Percentiles rank a stretch among this genome's conserved stretches.
These are phyloP conservation scores for Physocladia obscura DNA, from an alignment of 192 early-diverging fungal species.

Conservation along the genomic window DNA sequence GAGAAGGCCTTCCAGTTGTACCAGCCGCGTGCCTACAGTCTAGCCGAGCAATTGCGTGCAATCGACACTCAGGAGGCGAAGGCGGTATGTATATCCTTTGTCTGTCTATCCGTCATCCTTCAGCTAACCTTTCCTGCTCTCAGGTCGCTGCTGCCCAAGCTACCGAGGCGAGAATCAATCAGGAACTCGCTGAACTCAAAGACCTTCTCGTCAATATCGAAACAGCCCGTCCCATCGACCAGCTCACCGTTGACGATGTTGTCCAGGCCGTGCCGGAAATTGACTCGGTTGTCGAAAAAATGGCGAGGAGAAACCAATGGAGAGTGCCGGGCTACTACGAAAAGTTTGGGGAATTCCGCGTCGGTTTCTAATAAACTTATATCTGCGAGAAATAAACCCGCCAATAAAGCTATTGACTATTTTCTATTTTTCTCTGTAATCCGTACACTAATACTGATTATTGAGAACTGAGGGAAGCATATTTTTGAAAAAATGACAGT, in stretches of 20 bases:
- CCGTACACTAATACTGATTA: no score
- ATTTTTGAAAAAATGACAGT: no score
- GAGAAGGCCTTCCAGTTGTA: conserved; percentile 81
- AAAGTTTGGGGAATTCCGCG: conserved; percentile 62
- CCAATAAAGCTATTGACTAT: no score
- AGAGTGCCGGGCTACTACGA: conserved; percentile 93
- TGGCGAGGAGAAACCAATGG: conserved; percentile 90
- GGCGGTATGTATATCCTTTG: conserved; percentile 44
- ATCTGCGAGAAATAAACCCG: no score
- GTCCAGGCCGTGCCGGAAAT: conserved; percentile 90
- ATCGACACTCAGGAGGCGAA: conserved; percentile 51
- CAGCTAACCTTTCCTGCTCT: background rate
- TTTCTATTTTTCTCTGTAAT: no score
- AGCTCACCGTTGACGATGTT: conserved; percentile 93
- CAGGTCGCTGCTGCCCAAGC: conserved; percentile 80
- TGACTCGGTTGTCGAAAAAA: conserved; percentile 82
- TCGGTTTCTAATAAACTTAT: conserved; percentile 55
- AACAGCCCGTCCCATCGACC: conserved; percentile 85
- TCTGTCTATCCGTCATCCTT: background rate
- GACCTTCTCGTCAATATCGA: conserved; percentile 92
- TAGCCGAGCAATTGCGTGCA: conserved; percentile 77
- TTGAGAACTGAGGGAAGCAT: no score
- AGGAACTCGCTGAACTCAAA: conserved; percentile 82
- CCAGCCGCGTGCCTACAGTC: conserved; percentile 79
- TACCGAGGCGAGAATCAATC: conserved; percentile 81